Conservation (phyloP, 352 stramenopile species). For the Pythium rhizo-oryzae region DNA sequence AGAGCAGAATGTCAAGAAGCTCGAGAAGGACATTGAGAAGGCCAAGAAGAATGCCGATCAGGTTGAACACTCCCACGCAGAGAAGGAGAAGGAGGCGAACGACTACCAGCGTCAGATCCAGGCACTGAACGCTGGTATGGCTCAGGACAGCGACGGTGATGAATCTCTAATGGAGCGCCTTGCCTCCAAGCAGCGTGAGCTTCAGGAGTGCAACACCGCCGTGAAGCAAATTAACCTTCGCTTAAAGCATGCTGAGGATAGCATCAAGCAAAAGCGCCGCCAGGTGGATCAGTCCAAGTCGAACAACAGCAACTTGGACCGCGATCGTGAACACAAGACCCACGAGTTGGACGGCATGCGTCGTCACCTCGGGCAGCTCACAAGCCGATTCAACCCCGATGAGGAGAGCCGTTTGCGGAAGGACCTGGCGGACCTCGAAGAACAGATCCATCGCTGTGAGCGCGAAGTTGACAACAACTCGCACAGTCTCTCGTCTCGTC, state of each 20-base stretch:
- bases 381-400: conserved; percentile 69
- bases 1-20: conserved; percentile 70
- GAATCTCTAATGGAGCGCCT: conserved; percentile 79
- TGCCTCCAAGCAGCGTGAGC: conserved; percentile 73
- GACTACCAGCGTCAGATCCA: conserved; percentile 87
- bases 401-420: conserved; percentile 72
- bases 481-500: conserved; percentile 92
- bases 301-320: conserved; percentile 77
- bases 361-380: conserved; percentile 56
- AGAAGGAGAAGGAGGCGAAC: conserved; percentile 67
- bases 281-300: conserved; percentile 72
- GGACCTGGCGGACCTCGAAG: conserved; percentile 59
- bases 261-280: conserved; percentile 71
- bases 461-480: conserved; percentile 93
- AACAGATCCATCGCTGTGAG: conserved; percentile 66
- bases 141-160: conserved; percentile 70
- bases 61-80: conserved; percentile 45
- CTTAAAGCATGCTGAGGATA: conserved; percentile 92
- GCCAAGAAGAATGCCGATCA: conserved; percentile 64
- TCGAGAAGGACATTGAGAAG: conserved; percentile 85
- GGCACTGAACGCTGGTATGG: conserved; percentile 85
- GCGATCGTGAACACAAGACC: conserved; percentile 65
- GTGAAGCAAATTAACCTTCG: conserved; percentile 94
- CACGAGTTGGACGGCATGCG: conserved; percentile 70
- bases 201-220: conserved; percentile 77